Evolutionary conservation across 805 yeast species (phyloP).

Genomic region (Jamesozyma gamospora): DNA sequence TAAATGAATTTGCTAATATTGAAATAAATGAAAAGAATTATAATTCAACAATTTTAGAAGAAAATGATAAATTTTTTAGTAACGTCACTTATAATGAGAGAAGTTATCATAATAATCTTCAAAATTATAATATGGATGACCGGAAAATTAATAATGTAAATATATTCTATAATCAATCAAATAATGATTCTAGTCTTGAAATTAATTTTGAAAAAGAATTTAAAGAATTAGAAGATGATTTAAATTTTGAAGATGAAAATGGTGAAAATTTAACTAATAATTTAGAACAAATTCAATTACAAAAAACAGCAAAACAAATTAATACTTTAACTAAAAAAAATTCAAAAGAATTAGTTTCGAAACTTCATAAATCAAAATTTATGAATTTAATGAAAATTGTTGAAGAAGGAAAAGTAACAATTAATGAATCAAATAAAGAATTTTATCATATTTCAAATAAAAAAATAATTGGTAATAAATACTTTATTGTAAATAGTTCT

Average conservation of each 20-base stretch:
- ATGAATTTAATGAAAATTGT: conserved; percentile 20
- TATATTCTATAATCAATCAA: too few species aligned
- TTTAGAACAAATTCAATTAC: conserved; percentile 3
- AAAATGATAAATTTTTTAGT: too few species aligned
- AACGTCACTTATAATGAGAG: too few species aligned
- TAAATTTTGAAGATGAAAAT: not conserved
- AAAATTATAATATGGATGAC: too few species aligned
- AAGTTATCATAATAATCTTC: too few species aligned
- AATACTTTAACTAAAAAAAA: conserved; percentile 2
- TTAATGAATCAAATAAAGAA: conserved; percentile 13
- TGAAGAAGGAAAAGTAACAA: conserved; percentile 17
- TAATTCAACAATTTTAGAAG: too few species aligned
- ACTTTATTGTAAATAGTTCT: conserved; percentile 4
- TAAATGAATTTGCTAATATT: too few species aligned
- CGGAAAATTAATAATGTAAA: too few species aligned
- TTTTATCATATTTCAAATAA: conserved; percentile 15
- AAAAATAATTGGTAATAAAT: conserved; percentile 20
- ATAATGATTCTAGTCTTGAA: not conserved
- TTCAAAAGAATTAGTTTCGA: not conserved
- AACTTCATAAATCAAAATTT: conserved; percentile 20
- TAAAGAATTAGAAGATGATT: conserved; percentile 1
- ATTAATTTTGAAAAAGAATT: not conserved
- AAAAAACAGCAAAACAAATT: conserved; percentile 5
- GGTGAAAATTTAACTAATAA: not conserved
- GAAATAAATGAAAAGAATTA: too few species aligned